Evolutionary conservation across 2,329 filamentous ascomycete species (phyloP), one percentile per base, ranked within the genome.

Genomic region (Colletotrichum simmondsii): DNA sequence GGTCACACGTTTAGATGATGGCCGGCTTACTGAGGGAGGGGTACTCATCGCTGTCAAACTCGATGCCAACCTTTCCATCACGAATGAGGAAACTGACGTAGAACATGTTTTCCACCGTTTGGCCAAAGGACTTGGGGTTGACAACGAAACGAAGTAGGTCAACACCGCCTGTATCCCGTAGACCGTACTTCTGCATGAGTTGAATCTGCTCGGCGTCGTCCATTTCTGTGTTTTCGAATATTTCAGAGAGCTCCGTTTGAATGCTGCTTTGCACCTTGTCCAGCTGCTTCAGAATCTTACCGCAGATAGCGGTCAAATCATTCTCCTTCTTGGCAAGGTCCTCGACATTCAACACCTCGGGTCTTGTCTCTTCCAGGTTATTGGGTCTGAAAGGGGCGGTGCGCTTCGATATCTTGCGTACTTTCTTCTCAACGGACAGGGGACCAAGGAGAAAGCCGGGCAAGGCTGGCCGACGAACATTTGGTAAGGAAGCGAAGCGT

Each of bases 41-140:
- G 54, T 98, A 84, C 1, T 89, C 92, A 73, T 93, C 85, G 14
- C 91, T 88, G 78, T 98, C 95, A 68, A 91, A 89, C 3, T 90
- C 87, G n/a, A 99, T 87, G 42, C 90, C 91, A 6, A 95, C 90
- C 72, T 89, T 91, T 12, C 95, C 95, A 82, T 99, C 97, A 71
- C 94, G 91, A 72, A 98, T 95, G 73, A 99, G 85, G 79, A 99
- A 99, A 80, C 94, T 97, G 77, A 98, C 90, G 80, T 98, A 98
- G 82, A 99, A 99, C 77, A 99, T 87, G 78, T 99, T 99, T 81
- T 99, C 97, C 7, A 99, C 92, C 0, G 95, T 98, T 82, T 99
- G 97, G 0, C 94, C 94, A 78, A 98, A 99, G 0, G 95, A 97
- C 52, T 86, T 86, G 0, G 97, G 97, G 77, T 99, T 98, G 75